Percentiles rank a stretch among this genome's conserved stretches.
Evolutionary conservation across 805 yeast species (phyloP).

Genomic region (Cyberlindnera lachancei): DNA sequence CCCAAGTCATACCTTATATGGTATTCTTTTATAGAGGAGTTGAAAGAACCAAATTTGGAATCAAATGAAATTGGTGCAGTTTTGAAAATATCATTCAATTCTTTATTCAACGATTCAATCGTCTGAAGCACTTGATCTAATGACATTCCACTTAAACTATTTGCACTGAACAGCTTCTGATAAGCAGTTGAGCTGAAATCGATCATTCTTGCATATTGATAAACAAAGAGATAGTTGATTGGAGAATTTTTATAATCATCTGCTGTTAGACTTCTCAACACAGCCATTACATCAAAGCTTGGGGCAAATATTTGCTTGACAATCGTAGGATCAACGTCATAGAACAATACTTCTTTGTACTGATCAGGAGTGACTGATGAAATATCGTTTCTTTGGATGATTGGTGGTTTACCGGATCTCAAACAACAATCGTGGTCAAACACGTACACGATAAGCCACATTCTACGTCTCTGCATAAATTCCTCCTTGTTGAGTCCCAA

Average conservation of each 20-base stretch:
- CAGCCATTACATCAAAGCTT: conserved; percentile 2
- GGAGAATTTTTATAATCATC: conserved; percentile 3
- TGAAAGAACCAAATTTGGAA: conserved; percentile 10
- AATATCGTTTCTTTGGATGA: conserved; percentile 33
- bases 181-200: conserved; percentile 14
- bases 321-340: conserved; percentile 1
- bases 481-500: conserved; percentile 32
- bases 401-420: conserved; percentile 43
- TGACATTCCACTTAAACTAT: conserved; percentile 11
- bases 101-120: conserved; percentile 12
- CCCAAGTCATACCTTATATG: conserved; percentile 8
- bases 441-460: conserved; percentile 45
- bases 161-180: conserved; percentile 15
- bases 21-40: conserved; percentile 1
- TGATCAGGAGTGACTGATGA: conserved; percentile 12
- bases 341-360: conserved; percentile 7
- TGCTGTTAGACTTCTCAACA: not conserved
- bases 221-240: conserved; percentile 5
- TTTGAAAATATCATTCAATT: conserved; percentile 7
- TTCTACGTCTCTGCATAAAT: conserved; percentile 27
- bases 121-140: conserved; percentile 10
- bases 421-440: conserved; percentile 39
- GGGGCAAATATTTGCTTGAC: conserved; percentile 4
- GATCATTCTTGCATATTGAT: conserved; percentile 7
- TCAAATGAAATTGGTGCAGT: not conserved